phyloP scores from a whole-genome alignment of 108 stramenopile genomes.

The Chaetoceros tenuissimus region DNA sequence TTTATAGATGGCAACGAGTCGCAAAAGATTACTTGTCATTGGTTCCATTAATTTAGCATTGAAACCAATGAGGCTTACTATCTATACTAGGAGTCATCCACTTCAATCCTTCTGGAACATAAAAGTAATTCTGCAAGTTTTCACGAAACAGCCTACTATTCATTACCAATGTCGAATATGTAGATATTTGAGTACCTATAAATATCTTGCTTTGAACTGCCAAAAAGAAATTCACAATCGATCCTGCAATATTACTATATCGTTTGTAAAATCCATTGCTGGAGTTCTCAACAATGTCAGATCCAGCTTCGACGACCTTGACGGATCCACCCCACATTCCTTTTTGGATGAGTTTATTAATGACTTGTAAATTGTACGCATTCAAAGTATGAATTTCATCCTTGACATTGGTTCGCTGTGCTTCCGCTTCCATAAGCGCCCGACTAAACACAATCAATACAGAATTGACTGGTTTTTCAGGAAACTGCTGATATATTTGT shows the following conservation, averaged over 20 bases:
- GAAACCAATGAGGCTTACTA: constrained; percentile 12
- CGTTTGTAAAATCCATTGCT: constrained; percentile 12
- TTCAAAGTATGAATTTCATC: not conserved
- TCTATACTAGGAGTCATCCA: constrained; percentile 11
- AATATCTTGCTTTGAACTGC: constrained; percentile 14
- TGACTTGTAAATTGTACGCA: constrained; percentile 12
- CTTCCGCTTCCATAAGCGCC: constrained; percentile 17
- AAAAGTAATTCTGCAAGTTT: constrained; percentile 12
- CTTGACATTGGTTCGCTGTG: not conserved
- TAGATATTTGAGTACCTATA: constrained; percentile 26
- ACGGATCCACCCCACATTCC: constrained; percentile 25
- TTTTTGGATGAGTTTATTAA: constrained; percentile 9
- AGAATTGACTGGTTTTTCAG: constrained; percentile 8
- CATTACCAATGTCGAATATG: constrained; percentile 16
- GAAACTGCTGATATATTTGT: constrained; percentile 12
- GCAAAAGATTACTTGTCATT: too few relatives aligned
- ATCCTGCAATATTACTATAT: constrained; percentile 10
- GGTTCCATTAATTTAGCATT: too few relatives aligned
- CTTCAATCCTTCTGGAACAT: constrained; percentile 16
- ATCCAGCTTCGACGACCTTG: constrained; percentile 22
- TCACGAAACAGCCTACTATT: constrained; percentile 16
- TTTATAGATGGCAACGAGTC: too few relatives aligned
- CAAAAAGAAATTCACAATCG: constrained; percentile 23
- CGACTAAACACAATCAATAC: constrained; percentile 26
- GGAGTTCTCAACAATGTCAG: not conserved